phyloP scores from a whole-genome alignment of 208 protist species.

The Leishmania guyanensis region DNA sequence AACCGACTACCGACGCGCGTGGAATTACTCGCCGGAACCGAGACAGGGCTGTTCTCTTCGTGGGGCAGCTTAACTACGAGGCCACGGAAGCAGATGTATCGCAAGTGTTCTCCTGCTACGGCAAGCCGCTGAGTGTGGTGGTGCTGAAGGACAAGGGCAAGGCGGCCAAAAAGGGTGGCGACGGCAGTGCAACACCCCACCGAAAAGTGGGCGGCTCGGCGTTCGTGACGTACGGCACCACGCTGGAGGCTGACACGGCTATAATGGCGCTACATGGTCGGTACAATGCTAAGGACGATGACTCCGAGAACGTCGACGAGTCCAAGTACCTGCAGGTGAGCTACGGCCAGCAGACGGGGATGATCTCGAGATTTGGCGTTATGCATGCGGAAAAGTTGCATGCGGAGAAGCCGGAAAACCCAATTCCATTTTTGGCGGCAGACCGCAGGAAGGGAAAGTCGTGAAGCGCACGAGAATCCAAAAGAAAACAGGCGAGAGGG shows the following conservation, averaged over 20 bases:
- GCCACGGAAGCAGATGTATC: conserved; percentile 60
- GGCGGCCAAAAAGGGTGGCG: background rate
- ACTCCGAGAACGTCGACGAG: conserved; percentile 22
- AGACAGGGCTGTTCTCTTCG: conserved; percentile 53
- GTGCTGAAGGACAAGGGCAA: conserved; percentile 55
- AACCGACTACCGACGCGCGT: background rate
- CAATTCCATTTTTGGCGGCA: conserved; percentile 45
- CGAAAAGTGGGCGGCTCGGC: conserved; percentile 53
- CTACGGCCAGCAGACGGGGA: conserved; percentile 51
- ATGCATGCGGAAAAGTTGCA: conserved; percentile 46
- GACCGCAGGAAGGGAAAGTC: background rate
- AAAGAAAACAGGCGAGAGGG: background rate
- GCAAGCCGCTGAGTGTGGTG: conserved; percentile 65
- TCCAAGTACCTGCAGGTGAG: conserved; percentile 62
- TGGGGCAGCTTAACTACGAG: conserved; percentile 75
- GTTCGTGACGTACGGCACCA: conserved; percentile 74
- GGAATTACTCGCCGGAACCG: conserved; percentile 37
- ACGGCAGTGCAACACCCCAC: conserved; percentile 3
- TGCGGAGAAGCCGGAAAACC: conserved; percentile 43
- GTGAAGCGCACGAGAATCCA: background rate
- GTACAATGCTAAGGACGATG: conserved; percentile 63
- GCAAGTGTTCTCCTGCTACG: conserved; percentile 75
- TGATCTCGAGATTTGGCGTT: conserved; percentile 56
- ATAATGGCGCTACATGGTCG: conserved; percentile 64
- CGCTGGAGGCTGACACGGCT: conserved; percentile 68